Conservation (phyloP, 2,329 filamentous ascomycete genomes). For the Beauveria brongniartii region DNA sequence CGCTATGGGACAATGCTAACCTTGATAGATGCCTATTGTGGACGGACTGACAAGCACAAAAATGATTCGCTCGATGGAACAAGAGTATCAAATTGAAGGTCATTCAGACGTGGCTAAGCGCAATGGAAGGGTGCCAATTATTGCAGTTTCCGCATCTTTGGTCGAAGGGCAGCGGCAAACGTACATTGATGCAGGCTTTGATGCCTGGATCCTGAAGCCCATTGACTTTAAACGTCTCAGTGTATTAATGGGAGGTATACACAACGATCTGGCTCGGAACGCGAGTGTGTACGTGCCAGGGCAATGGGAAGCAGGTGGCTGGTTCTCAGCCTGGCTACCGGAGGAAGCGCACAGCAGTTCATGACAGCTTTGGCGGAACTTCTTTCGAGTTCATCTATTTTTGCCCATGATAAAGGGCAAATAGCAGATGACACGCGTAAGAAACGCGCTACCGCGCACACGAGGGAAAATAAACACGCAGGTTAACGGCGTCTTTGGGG, state of each 20-base stretch:
- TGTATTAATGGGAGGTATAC: slow-evolving; percentile 60
- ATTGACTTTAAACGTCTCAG: slow-evolving; percentile 72
- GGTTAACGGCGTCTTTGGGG: not conserved
- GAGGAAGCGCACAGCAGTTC: not conserved
- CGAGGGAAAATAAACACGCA: not conserved
- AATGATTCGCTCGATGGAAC: slow-evolving; percentile 71
- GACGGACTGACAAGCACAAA: slow-evolving; percentile 76
- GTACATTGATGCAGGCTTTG: slow-evolving; percentile 74
- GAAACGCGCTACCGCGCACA: not conserved
- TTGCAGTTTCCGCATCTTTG: slow-evolving; percentile 80
- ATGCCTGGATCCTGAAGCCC: slow-evolving; percentile 86
- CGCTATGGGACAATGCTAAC: not conserved
- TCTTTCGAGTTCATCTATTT: not conserved
- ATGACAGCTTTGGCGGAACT: not conserved
- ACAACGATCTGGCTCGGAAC: slow-evolving; percentile 48
- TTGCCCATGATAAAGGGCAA: not conserved
- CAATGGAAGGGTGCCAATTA: slow-evolving; percentile 67
- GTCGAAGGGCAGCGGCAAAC: slow-evolving; percentile 58
- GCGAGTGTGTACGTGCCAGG: slow-evolving; percentile 62
- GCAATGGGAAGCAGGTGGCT: slow-evolving; percentile 78
- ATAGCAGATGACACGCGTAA: not conserved
- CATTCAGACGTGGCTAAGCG: slow-evolving; percentile 50
- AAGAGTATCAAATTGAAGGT: slow-evolving; percentile 33
- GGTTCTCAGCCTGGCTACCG: slow-evolving; percentile 45
- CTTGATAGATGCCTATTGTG: slow-evolving; percentile 75